Evolutionary conservation across 2,329 filamentous ascomycete genomes (phyloP).

Genomic region (Incumbomyces delicatus): DNA sequence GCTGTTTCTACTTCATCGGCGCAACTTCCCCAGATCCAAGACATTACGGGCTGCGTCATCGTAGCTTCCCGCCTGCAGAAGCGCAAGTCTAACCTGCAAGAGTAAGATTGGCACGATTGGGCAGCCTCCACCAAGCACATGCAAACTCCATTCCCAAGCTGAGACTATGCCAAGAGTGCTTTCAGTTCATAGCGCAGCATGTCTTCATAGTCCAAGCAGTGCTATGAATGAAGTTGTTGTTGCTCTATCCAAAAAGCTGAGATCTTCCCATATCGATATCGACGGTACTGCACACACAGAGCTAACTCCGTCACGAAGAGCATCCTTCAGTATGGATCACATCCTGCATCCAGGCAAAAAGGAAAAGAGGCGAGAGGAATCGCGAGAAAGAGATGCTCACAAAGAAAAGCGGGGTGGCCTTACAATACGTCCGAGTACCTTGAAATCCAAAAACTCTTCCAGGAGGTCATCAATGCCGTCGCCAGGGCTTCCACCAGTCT

Average conservation of each 20-base stretch:
- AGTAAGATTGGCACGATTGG: background rate
- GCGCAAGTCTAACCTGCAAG: background rate
- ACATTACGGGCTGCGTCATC: background rate
- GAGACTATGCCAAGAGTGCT: constrained; percentile 5
- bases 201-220: constrained; percentile 11
- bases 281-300: constrained; percentile 6
- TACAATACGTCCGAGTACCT: constrained; percentile 13
- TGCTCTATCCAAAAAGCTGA: constrained; percentile 18
- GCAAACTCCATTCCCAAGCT: background rate
- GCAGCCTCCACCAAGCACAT: background rate
- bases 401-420: constrained; percentile 34
- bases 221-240: constrained; percentile 19
- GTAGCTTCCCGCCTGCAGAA: background rate
- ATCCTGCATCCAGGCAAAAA: constrained; percentile 30
- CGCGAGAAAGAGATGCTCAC: constrained; percentile 27
- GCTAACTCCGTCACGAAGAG: constrained; percentile 22
- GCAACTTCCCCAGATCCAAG: background rate
- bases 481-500: constrained; percentile 22
- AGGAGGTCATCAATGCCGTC: constrained; percentile 3
- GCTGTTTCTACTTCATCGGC: background rate
- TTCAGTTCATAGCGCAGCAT: constrained; percentile 10
- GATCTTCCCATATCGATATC: constrained; percentile 10
- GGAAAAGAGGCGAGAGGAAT: constrained; percentile 21
- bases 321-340: constrained; percentile 35
- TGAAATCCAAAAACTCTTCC: constrained; percentile 14